Evolutionary conservation across 192 early-diverging fungal species (phyloP), one percentile per base, ranked within the genome.

Genomic region (Geranomyces michiganensis): DNA sequence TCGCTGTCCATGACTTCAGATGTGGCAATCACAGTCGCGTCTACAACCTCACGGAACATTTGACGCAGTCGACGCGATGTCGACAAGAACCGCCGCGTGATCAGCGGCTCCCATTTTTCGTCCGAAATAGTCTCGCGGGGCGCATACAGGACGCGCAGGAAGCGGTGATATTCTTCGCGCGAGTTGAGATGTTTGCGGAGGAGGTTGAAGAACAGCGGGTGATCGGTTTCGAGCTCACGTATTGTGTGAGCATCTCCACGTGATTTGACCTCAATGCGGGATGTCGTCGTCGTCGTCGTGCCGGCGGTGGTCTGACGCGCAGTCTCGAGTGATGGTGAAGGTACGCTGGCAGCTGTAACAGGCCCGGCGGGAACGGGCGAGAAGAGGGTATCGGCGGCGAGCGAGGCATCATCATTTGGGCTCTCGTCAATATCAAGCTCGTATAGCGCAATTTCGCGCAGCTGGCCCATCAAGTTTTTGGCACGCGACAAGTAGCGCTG

Each of bases 31-130:
- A 72, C 70, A 9, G 49, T 64, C 1, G 70, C 70, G 22, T 64
- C 70, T 5, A 72, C 70, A 13, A 72, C 70, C 49, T 72, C 70
- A 47, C 70, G 70, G 56, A 72, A 72, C 70, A 72, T 72, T 45
- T 72, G 70, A 43, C 70, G 60, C 24, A 72, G 43, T 15, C 70
- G 60, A 14, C 62, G 59, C 0, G 70, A 62, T 12, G 61, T 24
- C 17, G 59, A 62, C 29, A 72, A 48, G 45, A 72, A 72, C 12
- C 70, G 59, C 45, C 41, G 60, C 6, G 70, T 72, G 31, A 72
- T 72, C 13, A 72, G 62, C 17, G 70, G 15, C 13, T 64, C 70
- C 70, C 70, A 72, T 41, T 72, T 72, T 22, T 62, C 70, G 62
- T 72, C 70, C 7, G 70, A n/a, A n/a, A 72, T 72, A 47, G 44